phyloP scores from a whole-genome alignment of 2,329 filamentous ascomycete species.

The Monascus ruber region DNA sequence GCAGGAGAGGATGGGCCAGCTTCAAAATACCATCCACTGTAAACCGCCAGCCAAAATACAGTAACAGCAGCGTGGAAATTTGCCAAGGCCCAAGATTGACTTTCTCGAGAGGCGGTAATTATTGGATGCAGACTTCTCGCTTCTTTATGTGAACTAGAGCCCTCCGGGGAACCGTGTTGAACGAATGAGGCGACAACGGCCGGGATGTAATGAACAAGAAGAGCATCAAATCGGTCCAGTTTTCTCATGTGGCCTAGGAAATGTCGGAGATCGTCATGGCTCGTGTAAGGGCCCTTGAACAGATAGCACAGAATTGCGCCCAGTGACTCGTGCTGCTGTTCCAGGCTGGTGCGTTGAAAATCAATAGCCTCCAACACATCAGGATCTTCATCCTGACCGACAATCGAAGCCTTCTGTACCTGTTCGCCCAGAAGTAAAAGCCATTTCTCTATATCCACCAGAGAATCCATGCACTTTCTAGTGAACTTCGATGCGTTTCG shows the following conservation, averaged over 20 bases:
- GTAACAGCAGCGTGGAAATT: slow-evolving; percentile 68
- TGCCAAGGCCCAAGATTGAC: slow-evolving; percentile 58
- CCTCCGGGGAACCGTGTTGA: slow-evolving; percentile 66
- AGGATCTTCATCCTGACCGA: slow-evolving; percentile 53
- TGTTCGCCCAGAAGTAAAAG: slow-evolving; percentile 66
- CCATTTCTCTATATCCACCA: slow-evolving; percentile 67
- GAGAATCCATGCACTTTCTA: slow-evolving; percentile 61
- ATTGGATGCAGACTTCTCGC: slow-evolving; percentile 59
- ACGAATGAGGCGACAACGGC: slow-evolving; percentile 65
- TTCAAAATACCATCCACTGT: slow-evolving; percentile 80
- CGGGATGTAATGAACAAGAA: slow-evolving; percentile 70
- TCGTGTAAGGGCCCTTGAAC: slow-evolving; percentile 63
- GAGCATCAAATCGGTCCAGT: slow-evolving; percentile 64
- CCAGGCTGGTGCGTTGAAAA: slow-evolving; percentile 67
- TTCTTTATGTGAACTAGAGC: slow-evolving; percentile 53
- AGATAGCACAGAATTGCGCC: slow-evolving; percentile 69
- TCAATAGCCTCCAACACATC: slow-evolving; percentile 68
- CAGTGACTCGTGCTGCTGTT: slow-evolving; percentile 81
- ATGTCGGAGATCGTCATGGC: slow-evolving; percentile 58
- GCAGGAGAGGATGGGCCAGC: slow-evolving; percentile 50
- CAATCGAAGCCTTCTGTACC: slow-evolving; percentile 60
- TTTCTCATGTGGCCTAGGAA: slow-evolving; percentile 59
- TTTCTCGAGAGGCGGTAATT: slow-evolving; percentile 56
- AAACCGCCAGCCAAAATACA: slow-evolving; percentile 85
- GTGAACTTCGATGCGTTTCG: slow-evolving; percentile 52